Evolutionary conservation across 768 basidiomycete species (phyloP), one percentile per base, ranked within the genome.

Genomic region (Rhodotorula paludigena): DNA sequence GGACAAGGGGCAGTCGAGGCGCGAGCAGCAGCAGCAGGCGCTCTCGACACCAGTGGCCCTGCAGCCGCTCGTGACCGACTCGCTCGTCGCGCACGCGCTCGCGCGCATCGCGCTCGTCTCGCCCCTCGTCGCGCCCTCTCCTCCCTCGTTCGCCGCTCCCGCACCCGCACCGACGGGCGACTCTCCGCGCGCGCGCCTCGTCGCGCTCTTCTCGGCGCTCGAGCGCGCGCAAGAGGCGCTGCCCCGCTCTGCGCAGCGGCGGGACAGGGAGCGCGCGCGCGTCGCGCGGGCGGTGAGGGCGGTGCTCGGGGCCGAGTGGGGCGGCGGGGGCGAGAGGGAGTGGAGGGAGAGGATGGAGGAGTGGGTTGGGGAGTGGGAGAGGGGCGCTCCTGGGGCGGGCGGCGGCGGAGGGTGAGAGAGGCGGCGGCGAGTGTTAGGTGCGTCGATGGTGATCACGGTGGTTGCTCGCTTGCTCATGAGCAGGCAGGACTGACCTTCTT

Each of bases 141-240:
- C n/a, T n/a, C n/a, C n/a, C n/a, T n/a, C n/a, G n/a, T n/a, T n/a
- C n/a, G n/a, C n/a, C n/a, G n/a, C n/a, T n/a, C n/a, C n/a, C n/a
- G n/a, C n/a, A n/a, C n/a, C n/a, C n/a, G n/a, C n/a, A n/a, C n/a
- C n/a, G n/a, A n/a, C n/a, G n/a, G 38, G 9, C 25, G 55, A 42
- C 41, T n/a, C 42, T 21, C 41, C 42, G 7, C 42, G 44, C 42
- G 42, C 57, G 14, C 57, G 57, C 7, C 57, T 58, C 45, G n/a
- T 9, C 85, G 0, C 11, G 28, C 42, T 57, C 32, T 32, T 57
- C 42, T 32, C 21, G 23, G n/a, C 18, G 9, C 42, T 45, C 41
- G 41, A 57, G 32, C 39, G 38, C n/a, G 47, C 47, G n/a, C n/a
- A n/a, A n/a, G n/a, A n/a, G n/a, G n/a, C n/a, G n/a, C n/a, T n/a